A percentile compares a stretch with the other conserved stretches of the same genome.
Evolutionary conservation across 208 protist genomes (phyloP).

Genomic region (Crithidia mellificae): DNA sequence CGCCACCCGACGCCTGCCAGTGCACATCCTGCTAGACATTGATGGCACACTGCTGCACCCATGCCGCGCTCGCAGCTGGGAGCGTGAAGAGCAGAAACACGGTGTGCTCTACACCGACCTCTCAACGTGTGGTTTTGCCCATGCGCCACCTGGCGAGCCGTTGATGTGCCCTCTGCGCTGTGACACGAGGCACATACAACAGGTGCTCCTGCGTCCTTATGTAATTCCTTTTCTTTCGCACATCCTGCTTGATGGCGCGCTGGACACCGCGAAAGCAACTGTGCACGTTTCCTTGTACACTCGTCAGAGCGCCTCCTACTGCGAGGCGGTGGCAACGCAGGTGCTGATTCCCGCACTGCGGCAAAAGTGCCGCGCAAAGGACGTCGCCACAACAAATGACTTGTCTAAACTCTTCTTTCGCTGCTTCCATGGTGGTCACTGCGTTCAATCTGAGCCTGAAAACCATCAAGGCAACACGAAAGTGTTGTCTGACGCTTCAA

Average conservation of each 20-base stretch:
- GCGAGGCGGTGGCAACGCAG: constrained; percentile 31
- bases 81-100: not conserved
- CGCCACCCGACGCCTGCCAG: too few relatives aligned
- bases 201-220: constrained; percentile 42
- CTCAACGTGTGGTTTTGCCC: too few relatives aligned
- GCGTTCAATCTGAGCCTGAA: not conserved
- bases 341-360: constrained; percentile 26
- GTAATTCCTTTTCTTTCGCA: constrained; percentile 36
- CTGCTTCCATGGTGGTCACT: not conserved
- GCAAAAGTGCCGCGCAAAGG: not conserved
- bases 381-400: not conserved
- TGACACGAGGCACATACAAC: not conserved
- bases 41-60: constrained; percentile 49
- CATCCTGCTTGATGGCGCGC: constrained; percentile 18
- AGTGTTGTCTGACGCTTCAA: too few relatives aligned
- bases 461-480: not conserved
- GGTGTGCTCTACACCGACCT: not conserved
- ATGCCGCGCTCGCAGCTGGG: not conserved
- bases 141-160: not conserved
- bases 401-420: constrained; percentile 13
- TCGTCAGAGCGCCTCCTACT: constrained; percentile 41
- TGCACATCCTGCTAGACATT: constrained; percentile 62
- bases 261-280: constrained; percentile 31
- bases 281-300: constrained; percentile 52
- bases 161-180: constrained; percentile 13